Evolutionary conservation across 176 grass and related monocot species (phyloP).

Genomic region (Eragrostis curvula): DNA sequence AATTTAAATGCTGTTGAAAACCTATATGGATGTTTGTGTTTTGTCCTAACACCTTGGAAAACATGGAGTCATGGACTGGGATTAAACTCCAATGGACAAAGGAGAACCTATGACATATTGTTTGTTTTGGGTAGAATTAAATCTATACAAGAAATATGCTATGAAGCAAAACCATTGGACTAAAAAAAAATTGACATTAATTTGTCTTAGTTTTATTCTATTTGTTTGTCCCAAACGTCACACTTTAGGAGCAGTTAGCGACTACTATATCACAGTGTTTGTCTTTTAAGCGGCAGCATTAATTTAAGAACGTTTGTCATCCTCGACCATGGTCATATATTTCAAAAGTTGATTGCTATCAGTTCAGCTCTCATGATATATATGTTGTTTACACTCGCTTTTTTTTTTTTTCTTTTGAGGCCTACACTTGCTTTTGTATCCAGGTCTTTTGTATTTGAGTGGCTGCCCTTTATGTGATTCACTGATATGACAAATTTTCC

Average conservation of each 20-base stretch:
- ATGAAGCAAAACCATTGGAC: not conserved
- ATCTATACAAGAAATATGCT: not conserved
- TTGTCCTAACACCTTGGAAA: conserved; percentile 17
- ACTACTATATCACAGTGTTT: not conserved
- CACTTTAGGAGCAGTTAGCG: not conserved
- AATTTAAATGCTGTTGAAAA: not conserved
- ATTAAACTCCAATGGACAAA: conserved; percentile 9
- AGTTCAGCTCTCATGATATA: not conserved
- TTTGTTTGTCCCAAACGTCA: not conserved
- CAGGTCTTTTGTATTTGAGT: not conserved
- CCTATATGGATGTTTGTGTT: conserved; percentile 7
- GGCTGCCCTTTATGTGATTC: not conserved
- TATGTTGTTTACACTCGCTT: not conserved
- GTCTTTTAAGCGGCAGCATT: not conserved
- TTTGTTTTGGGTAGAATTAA: conserved; percentile 7
- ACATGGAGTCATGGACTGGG: conserved; percentile 25
- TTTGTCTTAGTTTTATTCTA: not conserved
- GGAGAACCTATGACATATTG: not conserved
- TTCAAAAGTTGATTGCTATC: not conserved
- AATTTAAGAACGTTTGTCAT: conserved; percentile 2
- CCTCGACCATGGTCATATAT: conserved; percentile 16
- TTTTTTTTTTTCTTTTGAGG: no score
- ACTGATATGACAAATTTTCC: conserved; percentile 20
- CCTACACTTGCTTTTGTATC: conserved; percentile 11
- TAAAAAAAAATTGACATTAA: not conserved